Conservation (phyloP, 2,329 filamentous ascomycete genomes). For the Sporothrix protearum region DNA sequence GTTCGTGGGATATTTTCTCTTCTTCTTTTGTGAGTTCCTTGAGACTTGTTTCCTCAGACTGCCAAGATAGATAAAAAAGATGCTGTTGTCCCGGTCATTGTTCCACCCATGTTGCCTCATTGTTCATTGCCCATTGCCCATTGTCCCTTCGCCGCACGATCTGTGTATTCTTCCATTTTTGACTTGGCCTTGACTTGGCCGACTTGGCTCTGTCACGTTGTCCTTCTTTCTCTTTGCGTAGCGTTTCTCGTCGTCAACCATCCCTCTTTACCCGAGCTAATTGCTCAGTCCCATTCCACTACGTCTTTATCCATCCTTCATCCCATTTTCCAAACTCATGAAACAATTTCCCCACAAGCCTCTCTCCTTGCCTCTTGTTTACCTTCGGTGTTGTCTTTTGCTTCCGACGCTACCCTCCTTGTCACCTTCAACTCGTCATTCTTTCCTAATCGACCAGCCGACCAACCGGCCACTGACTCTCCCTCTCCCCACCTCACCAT, state of each 20-base stretch:
- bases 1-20: background rate
- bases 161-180: background rate
- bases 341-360: background rate
- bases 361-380: background rate
- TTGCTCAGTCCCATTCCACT: background rate
- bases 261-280: slow-evolving; percentile 8
- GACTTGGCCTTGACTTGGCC: background rate
- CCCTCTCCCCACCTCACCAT: background rate
- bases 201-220: background rate
- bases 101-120: background rate
- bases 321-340: slow-evolving; percentile 1
- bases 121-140: too few species aligned
- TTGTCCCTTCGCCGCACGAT: background rate
- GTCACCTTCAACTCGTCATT: background rate
- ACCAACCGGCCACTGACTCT: too few species aligned
- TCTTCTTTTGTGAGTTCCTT: too few species aligned
- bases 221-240: background rate
- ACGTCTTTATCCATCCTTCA: background rate
- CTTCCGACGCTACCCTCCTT: too few species aligned
- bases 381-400: background rate
- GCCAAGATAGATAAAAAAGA: slow-evolving; percentile 17
- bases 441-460: too few species aligned
- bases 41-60: background rate
- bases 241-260: background rate
- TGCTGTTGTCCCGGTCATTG: background rate